Base-by-base conservation (phyloP, 768 basidiomycete genomes). In the Brasilioporus rufonigricans region DNA sequence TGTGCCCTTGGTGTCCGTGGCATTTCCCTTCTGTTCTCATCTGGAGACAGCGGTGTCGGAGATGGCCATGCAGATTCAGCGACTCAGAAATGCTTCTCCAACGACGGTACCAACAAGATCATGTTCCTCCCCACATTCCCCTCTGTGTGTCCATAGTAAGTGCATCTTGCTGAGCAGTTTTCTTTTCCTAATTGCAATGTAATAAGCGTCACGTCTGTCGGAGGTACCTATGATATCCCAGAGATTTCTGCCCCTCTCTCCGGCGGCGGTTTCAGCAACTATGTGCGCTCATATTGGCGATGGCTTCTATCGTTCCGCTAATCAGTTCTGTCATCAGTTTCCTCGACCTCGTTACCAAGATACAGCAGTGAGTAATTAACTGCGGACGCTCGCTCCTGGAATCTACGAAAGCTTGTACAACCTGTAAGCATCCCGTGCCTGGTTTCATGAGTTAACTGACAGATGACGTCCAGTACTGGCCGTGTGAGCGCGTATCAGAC, bases 191-290 rank as follows among this genome's bases (percentile, higher is more conserved):
- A 16, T 24, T 33, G 4, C 12, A 44, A 51, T 21, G 2, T 16
- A 29, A n/a, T 8, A 6, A 89, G 87, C 57, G 84, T 89, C n/a
- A 91, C 89, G 5, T 57, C 84, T 3, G 87, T 91, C 3, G 89
- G 89, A 8, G 89, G 81, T 10, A 89, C 88, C 1, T 68, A 67
- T 23, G 56, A 71, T 38, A 70, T 86, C 47, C 87, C 85, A 0
- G 88, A 91, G 65, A 74, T 74, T 14, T 82, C 81, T 0, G 80
- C 77, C 0, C 65, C 49, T 57, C 85, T 88, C 73, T 87, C 85
- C 13, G 85, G 86, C 1, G 88, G 88, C 32, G 87, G 88, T 3
- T 91, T 89, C 72, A 87, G 86, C 65, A 75, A 86, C 57, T 81
- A 82, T 48, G 85, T 86, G 58, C 79, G 39, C 44, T 46, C 36